Conservation (phyloP, 768 basidiomycete genomes). For the Leucogyrophana mollusca region DNA sequence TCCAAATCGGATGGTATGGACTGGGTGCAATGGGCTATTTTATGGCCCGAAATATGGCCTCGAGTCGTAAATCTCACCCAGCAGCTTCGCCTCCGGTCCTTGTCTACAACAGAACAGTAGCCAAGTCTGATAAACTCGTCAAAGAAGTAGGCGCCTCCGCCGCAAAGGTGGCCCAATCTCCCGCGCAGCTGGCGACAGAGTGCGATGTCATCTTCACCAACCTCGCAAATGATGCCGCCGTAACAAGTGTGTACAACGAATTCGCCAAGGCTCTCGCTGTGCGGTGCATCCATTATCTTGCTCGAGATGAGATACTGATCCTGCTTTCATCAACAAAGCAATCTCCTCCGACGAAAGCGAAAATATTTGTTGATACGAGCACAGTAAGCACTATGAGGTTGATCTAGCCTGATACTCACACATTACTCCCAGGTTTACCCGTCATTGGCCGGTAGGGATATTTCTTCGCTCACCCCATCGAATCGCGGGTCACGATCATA, state of each 20-base stretch:
- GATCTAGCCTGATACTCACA: conserved; percentile 7
- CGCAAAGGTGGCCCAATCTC: conserved; percentile 53
- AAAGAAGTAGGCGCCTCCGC: conserved; percentile 54
- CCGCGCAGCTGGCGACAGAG: conserved; percentile 57
- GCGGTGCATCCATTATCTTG: conserved; percentile 8
- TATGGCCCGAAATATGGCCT: conserved; percentile 82
- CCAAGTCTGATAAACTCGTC: conserved; percentile 57
- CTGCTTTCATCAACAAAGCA: conserved; percentile 29
- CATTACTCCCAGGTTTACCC: conserved; percentile 49
- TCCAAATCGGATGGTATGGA: conserved; percentile 44
- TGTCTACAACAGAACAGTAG: conserved; percentile 72
- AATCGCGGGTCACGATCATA: too few relatives aligned
- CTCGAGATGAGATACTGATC: not conserved
- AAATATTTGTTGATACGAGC: conserved; percentile 84
- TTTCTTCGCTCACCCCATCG: not conserved
- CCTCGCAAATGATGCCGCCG: conserved; percentile 69
- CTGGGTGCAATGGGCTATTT: conserved; percentile 70
- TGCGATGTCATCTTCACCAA: conserved; percentile 79
- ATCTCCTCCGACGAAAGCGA: conserved; percentile 45
- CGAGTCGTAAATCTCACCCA: conserved; percentile 37
- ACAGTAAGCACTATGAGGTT: conserved; percentile 51
- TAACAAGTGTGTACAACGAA: conserved; percentile 58
- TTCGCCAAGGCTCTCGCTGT: conserved; percentile 63
- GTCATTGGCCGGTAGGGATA: conserved; percentile 40
- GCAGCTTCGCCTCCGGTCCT: conserved; percentile 50